Evolutionary conservation across 2,329 filamentous ascomycete genomes (phyloP).

Genomic region (Knufia petricola): DNA sequence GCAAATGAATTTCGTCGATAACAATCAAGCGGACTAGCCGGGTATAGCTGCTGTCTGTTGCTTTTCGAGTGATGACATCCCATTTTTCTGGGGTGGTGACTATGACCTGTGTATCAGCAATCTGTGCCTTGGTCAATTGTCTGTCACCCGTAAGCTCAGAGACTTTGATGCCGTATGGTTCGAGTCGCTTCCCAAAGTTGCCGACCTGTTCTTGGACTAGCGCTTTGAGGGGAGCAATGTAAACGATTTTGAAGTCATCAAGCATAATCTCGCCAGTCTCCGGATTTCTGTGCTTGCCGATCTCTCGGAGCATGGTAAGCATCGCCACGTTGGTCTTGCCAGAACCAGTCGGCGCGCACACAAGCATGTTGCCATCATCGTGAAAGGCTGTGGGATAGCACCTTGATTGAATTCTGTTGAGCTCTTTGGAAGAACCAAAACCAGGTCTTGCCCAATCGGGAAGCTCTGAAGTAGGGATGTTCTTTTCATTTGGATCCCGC

Average conservation of each 20-base stretch:
- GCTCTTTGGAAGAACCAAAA: constrained; percentile 73
- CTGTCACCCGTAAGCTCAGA: constrained; percentile 96
- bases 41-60: constrained; percentile 91
- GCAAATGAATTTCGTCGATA: constrained; percentile 94
- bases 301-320: constrained; percentile 89
- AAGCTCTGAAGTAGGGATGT: constrained; percentile 76
- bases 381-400: constrained; percentile 86
- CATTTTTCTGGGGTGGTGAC: constrained; percentile 98
- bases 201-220: constrained; percentile 96
- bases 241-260: constrained; percentile 96
- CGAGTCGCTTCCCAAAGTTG: constrained; percentile 86
- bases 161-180: constrained; percentile 83
- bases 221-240: constrained; percentile 91
- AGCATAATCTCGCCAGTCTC: constrained; percentile 88
- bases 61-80: constrained; percentile 97
- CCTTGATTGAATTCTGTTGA: constrained; percentile 93
- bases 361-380: constrained; percentile 92
- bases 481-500: constrained; percentile 65
- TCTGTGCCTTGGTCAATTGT: constrained; percentile 96
- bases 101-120: constrained; percentile 93
- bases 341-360: constrained; percentile 93
- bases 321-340: constrained; percentile 99
- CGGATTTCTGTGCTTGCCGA: constrained; percentile 86
- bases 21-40: constrained; percentile 93
- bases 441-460: constrained; percentile 85